Base-by-base conservation (phyloP, 768 basidiomycete genomes). In the Kwoniella shandongensis region DNA sequence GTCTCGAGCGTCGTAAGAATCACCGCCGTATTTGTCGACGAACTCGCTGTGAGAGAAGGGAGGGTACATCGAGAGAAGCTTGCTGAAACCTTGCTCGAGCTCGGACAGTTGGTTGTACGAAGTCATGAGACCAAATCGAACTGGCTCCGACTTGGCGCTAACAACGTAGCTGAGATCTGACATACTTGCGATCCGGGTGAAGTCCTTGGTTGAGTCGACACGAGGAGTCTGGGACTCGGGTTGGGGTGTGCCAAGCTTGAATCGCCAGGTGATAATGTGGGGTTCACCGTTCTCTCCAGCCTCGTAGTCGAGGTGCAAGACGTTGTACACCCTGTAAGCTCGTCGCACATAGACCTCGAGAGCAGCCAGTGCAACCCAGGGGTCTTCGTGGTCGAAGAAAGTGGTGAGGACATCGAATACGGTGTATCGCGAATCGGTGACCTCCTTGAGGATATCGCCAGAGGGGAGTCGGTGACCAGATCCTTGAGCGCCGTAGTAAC, bases 391-490 rank as follows among this genome's bases (percentile, higher is more conserved):
- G 58, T 83, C 85, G 84, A 98, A 98, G 82, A 99, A 99, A 5
- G 89, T 83, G 3, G 93, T 91, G 44, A 99, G 83, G 6, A 99
- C 96, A 73, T 99, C 96, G 77, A 87, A 99, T 15, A 98, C 93
- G 13, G 91, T 92, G 78, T 93, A 98, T 40, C 89, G 84, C 5
- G 94, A 97, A 78, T 99, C 96, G 61, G 88, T 90, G 25, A 99
- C 83, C 78, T 99, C 96, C 72, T 85, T 85, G 67, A 99, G 81
- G 35, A 91, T 82, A 59, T 98, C 93, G 2, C 84, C 80, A 18
- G 89, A 88, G 8, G 94, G 96, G 1, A 83, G 83, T 69, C 92
- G 90, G 56, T 84, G 80, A 18, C 81, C 80, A 35, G 80, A 72
- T 3, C 83, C 87, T 41, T 83, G 82, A 77, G 96, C 92, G 59